phyloP scores from a whole-genome alignment of 345 rosid species.

The Melaleuca alternifolia region DNA sequence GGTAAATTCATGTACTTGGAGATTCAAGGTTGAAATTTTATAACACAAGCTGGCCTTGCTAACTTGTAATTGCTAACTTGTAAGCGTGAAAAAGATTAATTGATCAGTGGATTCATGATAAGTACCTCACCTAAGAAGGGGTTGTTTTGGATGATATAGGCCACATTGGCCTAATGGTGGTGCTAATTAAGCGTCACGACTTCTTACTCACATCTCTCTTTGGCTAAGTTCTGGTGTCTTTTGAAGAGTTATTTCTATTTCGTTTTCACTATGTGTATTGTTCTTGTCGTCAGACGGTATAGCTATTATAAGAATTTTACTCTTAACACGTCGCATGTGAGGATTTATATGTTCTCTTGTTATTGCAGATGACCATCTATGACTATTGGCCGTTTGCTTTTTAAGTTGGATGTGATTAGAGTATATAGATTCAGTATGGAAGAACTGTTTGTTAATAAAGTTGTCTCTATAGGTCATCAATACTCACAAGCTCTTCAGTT shows the following conservation, averaged over 20 bases:
- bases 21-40: neutral
- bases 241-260: neutral
- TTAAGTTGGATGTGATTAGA: neutral
- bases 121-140: neutral
- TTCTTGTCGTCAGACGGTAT: neutral
- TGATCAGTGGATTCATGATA: neutral
- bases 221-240: neutral
- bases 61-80: too few relatives aligned
- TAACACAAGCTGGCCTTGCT: neutral
- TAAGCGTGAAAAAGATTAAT: neutral
- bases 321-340: neutral
- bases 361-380: neutral
- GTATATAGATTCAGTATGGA: neutral
- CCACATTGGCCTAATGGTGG: neutral
- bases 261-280: neutral
- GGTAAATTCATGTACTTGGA: conserved; percentile 30
- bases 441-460: neutral
- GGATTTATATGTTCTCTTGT: neutral
- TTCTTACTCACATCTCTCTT: neutral
- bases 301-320: neutral
- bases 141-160: neutral
- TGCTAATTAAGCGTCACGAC: neutral
- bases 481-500: conserved; percentile 36
- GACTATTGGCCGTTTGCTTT: neutral
- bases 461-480: conserved; percentile 44